Base-by-base conservation (phyloP, 2,329 filamentous ascomycete genomes). In the Talaromyces sp. region DNA sequence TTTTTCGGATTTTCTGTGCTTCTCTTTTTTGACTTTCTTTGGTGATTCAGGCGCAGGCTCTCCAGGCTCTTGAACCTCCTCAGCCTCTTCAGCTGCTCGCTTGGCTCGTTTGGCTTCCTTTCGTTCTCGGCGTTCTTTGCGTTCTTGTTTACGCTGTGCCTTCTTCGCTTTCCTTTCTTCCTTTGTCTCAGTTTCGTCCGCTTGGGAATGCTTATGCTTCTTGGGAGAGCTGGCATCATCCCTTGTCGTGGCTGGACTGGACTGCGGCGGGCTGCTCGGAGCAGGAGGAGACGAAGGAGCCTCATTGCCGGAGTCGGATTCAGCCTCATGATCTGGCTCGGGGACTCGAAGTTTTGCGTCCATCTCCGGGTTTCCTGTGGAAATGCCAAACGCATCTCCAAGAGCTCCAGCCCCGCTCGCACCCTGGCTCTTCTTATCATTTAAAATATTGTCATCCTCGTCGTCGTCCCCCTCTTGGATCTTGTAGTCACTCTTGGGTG, bases 381-480 rank as follows among this genome's bases (percentile, higher is more conserved):
- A 16, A 9, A 36, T 9, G 11, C 30, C 43, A 46, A 46, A 19
- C 13, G 30, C 43, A 24, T 35, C 33, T 14, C 20, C 35, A 16
- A 19, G 17, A 3, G 19, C 30, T 1, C 17, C 13, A n/a, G 17
- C 13, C 16, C n/a, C 30, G 2, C 9, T 44, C 9, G 13, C 16
- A n/a, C 14, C 13, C 17, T 40, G 37, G 20, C 20, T 9, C 3
- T 3, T 8, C 17, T 40, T 16, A 20, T 14, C 16, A 6, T 20
- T 14, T 10, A 43, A 42, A n/a, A 47, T 35, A 10, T 37, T 41
- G 17, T 64, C 55, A n/a, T 60, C 46, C 13, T 56, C 58, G 11
- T 58, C 58, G n/a, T 60, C 57, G 2, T 59, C 55, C 5, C 47
- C 44, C n/a, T n/a, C n/a, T n/a, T n/a, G n/a, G 11, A 66, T 55